phyloP scores from a whole-genome alignment of 2,329 filamentous ascomycete species.

The Emergomyces pasteurianus region DNA sequence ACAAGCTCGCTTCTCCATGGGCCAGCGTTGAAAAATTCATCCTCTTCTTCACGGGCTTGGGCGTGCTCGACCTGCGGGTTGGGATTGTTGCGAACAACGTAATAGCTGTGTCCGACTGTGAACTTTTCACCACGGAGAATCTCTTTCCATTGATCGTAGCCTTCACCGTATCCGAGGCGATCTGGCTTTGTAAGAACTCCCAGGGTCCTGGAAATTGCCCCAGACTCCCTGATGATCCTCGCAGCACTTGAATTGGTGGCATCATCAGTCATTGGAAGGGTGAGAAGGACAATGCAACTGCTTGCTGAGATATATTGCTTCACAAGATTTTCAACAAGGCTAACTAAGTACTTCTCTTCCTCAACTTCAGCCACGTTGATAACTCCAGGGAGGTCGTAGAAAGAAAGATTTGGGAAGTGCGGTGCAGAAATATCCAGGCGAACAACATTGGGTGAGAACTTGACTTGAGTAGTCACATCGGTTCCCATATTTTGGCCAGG shows the following conservation, averaged over 20 bases:
- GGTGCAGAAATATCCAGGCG: conserved; percentile 63
- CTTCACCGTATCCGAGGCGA: conserved; percentile 44
- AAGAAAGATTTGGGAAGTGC: conserved; percentile 59
- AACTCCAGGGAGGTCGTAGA: conserved; percentile 76
- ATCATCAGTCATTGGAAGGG: conserved; percentile 66
- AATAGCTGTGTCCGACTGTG: conserved; percentile 61
- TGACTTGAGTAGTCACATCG: conserved; percentile 35
- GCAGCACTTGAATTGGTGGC: conserved; percentile 63
- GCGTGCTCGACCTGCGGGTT: conserved; percentile 32
- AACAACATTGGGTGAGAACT: conserved; percentile 75
- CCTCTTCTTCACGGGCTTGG: conserved; percentile 39
- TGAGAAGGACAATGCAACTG: conserved; percentile 65
- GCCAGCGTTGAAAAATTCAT: conserved; percentile 35
- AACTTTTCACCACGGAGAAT: conserved; percentile 54
- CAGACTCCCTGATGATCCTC: conserved; percentile 47
- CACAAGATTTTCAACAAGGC: conserved; percentile 60
- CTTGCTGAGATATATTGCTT: conserved; percentile 56
- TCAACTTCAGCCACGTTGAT: conserved; percentile 57
- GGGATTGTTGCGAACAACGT: conserved; percentile 53
- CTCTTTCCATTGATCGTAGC: conserved; percentile 46
- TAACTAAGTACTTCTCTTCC: conserved; percentile 55
- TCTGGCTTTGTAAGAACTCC: conserved; percentile 83
- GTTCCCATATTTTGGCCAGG: conserved; percentile 36
- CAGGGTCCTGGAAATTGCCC: conserved; percentile 49
- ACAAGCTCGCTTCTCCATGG: conserved; percentile 38